Evolutionary conservation across 495 filamentous ascomycete genomes (phyloP), one percentile per base, ranked within the genome.

Genomic region (Penicillium macrosclerotiorum): DNA sequence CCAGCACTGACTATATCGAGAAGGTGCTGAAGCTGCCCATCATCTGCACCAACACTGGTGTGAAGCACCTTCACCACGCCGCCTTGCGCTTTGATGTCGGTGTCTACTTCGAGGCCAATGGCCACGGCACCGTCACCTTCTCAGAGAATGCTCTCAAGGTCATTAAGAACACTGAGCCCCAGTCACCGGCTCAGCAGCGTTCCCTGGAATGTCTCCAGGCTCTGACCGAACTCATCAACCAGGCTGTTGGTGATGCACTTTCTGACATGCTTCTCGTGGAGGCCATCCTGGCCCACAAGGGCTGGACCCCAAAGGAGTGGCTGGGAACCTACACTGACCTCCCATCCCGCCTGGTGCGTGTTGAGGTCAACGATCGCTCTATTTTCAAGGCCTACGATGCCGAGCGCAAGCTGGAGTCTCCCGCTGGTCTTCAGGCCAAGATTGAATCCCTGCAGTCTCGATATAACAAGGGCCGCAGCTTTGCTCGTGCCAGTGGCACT

Each of bases 21-120:
- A 84, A 93, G 59, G 84, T 86, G 45, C 80, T 98, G 19, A 88
- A 89, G 55, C 82, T 98, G 18, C 89, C 89, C 14, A 89, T 93
- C 16, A 81, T 92, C 42, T 96, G 88, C 78, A 97, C 93, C 9
- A 81, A 89, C 32, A 98, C 93, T 2, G 93, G 93, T 57, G 94
- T 98, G 33, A 98, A 98, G 75, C 84, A 95, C 63, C 85, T 98
- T 30, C 93, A 98, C 69, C 94, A 97, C 60, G 93, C 88, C 12
- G 93, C 93, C 22, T 79, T 86, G 42, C 85, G 84, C 17, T 94
- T 89, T 55, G 94, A 97, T 59, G 83, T 96, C 38, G 93, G 93
- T 31, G 89, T 97, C 41, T 98, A 98, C 69, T 98, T 98, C 58
- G 93, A 98, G 69, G 93, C 93, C 37, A 98, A 98, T 59, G 93